Evolutionary conservation across 306 rosid genomes (phyloP), one percentile per base, ranked within the genome.

Genomic region (Carpinus fangiana): DNA sequence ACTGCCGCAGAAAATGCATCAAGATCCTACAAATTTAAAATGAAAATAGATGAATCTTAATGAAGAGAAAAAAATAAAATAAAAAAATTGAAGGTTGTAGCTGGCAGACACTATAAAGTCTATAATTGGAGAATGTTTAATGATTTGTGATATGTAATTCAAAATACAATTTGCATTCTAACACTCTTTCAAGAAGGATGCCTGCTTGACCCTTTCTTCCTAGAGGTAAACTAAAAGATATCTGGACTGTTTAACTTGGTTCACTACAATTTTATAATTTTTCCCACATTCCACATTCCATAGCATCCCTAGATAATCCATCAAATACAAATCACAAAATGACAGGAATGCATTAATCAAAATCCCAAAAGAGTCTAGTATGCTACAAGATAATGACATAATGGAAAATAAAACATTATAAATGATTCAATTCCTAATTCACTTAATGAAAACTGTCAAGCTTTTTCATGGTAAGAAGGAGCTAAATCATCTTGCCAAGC

Each of bases 1-100:
- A 94, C 55, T 47, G 98, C 97, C 77, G 93, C 97, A 72, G 98
- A 91, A 86, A 94, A 94, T 59, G 98, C 98, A 76, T 95, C 98
- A 89, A 95, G 88, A 82, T 95, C 98, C 98, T 95, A 79, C 85
- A 89, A 76, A 81, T 72, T 75, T 75, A 68, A 79, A 50, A 83
- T 50, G 18, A 45, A 54, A 79, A 65, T 72, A 85, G 54, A 82
- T 88, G 72, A 85, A 74, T 70, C 52, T 76, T 78, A 41, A 6
- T 4, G 45, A 41, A 5, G 41, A 36, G 20, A 8, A 23, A 20
- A 66, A 8, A 66, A 66, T n/a, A n/a, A n/a, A n/a, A n/a, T n/a
- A n/a, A n/a, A n/a, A n/a, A 43, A 26, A 5, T 7, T 66, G 21
- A 18, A 31, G 23, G 26, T 66, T 18, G 51, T 66, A 66, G 28